Conservation (phyloP, 106 monocot species). For the Dioscorea dumetorum region DNA sequence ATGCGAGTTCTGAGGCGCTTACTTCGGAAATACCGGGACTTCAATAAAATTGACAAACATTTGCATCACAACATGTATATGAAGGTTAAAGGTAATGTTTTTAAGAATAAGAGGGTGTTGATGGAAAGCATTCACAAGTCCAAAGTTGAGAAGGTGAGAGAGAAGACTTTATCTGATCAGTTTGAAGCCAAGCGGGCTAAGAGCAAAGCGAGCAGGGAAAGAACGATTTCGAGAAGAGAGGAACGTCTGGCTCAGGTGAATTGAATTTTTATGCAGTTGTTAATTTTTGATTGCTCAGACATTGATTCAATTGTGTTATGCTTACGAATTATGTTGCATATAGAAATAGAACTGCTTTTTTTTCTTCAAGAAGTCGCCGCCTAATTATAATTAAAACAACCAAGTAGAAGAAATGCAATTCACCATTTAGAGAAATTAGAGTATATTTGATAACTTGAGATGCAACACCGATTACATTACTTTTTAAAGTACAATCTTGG, state of each 20-base stretch:
- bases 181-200: slow-evolving; percentile 38
- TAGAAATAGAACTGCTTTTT: too few species aligned
- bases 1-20: slow-evolving; percentile 37
- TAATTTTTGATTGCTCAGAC: too few species aligned
- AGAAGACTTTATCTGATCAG: slow-evolving; percentile 33
- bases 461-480: too few species aligned
- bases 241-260: slow-evolving; percentile 28
- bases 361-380: too few species aligned
- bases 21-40: slow-evolving; percentile 28
- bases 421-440: too few species aligned
- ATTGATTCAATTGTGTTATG: too few species aligned
- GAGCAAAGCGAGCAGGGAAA: slow-evolving; percentile 37
- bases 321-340: too few species aligned
- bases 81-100: slow-evolving; percentile 45
- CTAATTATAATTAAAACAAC: too few species aligned
- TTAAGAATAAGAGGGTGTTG: slow-evolving; percentile 38
- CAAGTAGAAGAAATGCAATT: too few species aligned
- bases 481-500: too few species aligned
- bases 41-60: slow-evolving; percentile 42
- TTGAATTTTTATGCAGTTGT: not conserved
- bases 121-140: slow-evolving; percentile 48
- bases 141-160: slow-evolving; percentile 35
- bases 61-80: slow-evolving; percentile 45
- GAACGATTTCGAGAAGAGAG: slow-evolving; percentile 28
- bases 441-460: too few species aligned